Conservation (phyloP, 768 basidiomycete species). For the Cyclocybe aegerita region DNA sequence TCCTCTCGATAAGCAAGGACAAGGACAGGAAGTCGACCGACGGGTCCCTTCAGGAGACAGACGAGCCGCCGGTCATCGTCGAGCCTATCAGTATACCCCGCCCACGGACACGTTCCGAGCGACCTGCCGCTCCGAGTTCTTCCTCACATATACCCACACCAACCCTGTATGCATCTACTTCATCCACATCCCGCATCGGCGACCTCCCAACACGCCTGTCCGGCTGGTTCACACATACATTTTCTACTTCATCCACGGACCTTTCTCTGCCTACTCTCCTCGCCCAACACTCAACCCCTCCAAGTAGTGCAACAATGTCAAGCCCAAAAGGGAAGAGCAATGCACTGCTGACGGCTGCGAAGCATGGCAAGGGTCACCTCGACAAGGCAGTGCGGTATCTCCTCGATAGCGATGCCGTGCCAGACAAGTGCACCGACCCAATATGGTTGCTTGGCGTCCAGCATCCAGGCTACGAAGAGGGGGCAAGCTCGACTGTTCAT, state of each 20-base stretch:
- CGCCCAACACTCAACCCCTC: conserved; percentile 33
- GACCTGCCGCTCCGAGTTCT: conserved; percentile 46
- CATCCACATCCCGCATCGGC: conserved; percentile 52
- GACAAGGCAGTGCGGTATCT: conserved; percentile 88
- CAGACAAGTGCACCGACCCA: conserved; percentile 77
- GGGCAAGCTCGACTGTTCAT: background rate
- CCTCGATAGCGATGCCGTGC: conserved; percentile 86
- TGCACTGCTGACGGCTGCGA: conserved; percentile 65
- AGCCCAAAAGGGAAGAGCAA: conserved; percentile 22
- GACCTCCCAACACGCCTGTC: conserved; percentile 77
- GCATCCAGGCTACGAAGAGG: conserved; percentile 68
- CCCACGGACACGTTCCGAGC: conserved; percentile 53
- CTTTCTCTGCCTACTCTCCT: conserved; percentile 65
- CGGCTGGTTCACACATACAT: conserved; percentile 81
- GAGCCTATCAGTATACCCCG: conserved; percentile 60
- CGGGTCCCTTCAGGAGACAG: conserved; percentile 41
- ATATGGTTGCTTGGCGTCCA: conserved; percentile 90
- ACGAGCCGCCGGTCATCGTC: conserved; percentile 66
- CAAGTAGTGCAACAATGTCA: conserved; percentile 10
- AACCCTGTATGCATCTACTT: conserved; percentile 44
- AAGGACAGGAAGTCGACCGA: conserved; percentile 22
- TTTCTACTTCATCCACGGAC: conserved; percentile 70
- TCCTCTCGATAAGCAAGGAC: conserved; percentile 32
- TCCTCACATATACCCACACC: conserved; percentile 22
- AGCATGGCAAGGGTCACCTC: conserved; percentile 71